Conservation (phyloP, 352 stramenopile genomes). For the Peronospora farinosa region DNA sequence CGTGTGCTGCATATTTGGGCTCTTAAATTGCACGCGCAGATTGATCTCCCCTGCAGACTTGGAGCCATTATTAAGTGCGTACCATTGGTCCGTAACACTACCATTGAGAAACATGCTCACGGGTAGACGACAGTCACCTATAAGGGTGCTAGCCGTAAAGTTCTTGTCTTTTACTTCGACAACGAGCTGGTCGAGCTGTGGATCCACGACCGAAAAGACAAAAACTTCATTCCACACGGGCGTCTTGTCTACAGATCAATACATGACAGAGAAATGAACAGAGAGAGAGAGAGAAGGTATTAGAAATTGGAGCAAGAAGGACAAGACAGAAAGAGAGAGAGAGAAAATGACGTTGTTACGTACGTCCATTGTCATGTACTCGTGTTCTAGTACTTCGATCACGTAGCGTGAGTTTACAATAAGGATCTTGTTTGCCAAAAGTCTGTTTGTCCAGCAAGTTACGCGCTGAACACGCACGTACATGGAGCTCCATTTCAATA, state of each 20-base stretch:
- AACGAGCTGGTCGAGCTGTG: constrained; percentile 65
- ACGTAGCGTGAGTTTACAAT: constrained; percentile 65
- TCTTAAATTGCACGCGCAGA: constrained; percentile 63
- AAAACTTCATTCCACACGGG: constrained; percentile 83
- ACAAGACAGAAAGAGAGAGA: not conserved
- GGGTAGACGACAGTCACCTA: constrained; percentile 63
- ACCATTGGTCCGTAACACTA: constrained; percentile 73
- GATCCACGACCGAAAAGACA: constrained; percentile 64
- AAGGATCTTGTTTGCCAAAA: constrained; percentile 80
- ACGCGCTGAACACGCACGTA: constrained; percentile 67
- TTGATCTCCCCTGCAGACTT: constrained; percentile 72
- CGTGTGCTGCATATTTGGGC: constrained; percentile 19
- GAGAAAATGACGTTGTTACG: constrained; percentile 4
- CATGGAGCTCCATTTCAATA: constrained; percentile 67
- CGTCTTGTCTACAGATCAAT: constrained; percentile 38
- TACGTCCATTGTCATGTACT: constrained; percentile 80
- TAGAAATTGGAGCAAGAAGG: not conserved
- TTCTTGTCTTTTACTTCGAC: constrained; percentile 85
- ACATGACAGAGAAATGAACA: not conserved
- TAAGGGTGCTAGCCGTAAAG: constrained; percentile 67
- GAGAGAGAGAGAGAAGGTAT: constrained; percentile 2
- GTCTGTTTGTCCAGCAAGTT: constrained; percentile 83
- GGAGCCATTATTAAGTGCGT: constrained; percentile 62
- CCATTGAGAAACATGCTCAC: constrained; percentile 70
- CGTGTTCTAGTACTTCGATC: constrained; percentile 62